These are phyloP conservation scores for Suhomyces wounanorum DNA, from an alignment of 1,139 yeast species.

Conservation along the genomic window DNA sequence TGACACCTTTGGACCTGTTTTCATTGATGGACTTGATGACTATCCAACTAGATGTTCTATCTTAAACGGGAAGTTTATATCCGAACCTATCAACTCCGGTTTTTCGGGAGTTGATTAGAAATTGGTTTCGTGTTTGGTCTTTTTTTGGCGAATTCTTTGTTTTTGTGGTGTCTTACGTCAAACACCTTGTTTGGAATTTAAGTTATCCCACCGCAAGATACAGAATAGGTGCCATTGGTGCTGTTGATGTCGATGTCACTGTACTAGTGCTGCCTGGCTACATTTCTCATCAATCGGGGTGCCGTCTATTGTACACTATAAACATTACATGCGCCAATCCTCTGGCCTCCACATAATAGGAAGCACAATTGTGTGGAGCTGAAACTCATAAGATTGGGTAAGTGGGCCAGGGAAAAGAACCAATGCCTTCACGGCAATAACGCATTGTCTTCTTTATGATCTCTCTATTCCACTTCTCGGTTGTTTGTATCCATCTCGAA, in stretches of 20 bases:
- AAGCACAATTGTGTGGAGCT: background rate
- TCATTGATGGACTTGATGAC: too few species aligned
- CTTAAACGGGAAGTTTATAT: too few species aligned
- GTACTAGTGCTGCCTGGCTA: background rate
- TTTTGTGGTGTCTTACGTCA: too few species aligned
- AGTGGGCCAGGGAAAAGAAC: background rate
- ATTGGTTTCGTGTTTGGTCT: too few species aligned
- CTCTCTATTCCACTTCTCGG: background rate
- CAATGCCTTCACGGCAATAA: background rate
- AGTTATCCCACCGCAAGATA: too few species aligned
- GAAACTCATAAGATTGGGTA: background rate
- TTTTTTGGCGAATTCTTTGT: too few species aligned
- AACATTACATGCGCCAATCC: conserved; percentile 1
- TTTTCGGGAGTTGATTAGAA: too few species aligned
- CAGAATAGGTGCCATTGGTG: too few species aligned
- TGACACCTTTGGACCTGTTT: too few species aligned
- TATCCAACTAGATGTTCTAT: too few species aligned
- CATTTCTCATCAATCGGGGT: background rate
- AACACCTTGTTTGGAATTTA: too few species aligned
- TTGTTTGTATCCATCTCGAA: background rate
- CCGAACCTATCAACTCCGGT: too few species aligned
- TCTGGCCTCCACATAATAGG: background rate
- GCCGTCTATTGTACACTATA: conserved; percentile 5
- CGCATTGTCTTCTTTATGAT: background rate
- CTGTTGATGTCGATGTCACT: background rate